Evolutionary conservation across 176 grass and related monocot genomes (phyloP), one percentile per base, ranked within the genome.

Genomic region (Rhynchospora pubera): DNA sequence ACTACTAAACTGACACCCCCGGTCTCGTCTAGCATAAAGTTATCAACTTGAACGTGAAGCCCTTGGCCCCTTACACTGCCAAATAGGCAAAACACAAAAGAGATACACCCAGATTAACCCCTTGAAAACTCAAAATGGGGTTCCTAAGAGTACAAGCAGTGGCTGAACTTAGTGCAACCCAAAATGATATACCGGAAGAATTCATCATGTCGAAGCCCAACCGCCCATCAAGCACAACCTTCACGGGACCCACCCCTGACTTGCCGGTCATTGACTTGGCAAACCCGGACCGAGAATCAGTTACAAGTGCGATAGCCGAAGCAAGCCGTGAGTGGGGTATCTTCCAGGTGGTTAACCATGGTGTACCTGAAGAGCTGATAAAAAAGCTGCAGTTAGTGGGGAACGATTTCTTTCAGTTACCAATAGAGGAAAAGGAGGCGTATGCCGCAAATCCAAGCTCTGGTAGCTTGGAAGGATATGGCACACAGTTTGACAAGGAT

Each of bases 281-380:
- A 4, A 18, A 9, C 26, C 56, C 39, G 2, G 78, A 58, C 53
- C 2, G 53, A 9, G 61, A 28, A 21, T 24, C 42, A 21, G 32
- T 69, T 28, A 57, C n/a, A 19, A n/a, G 14, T 5, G 84, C 84
- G 3, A 77, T 85, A 28, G 13, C 47, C n/a, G 15, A 30, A 1
- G 84, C 84, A 34, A 80, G 64, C 51, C 8, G 44, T 50, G 74
- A 85, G 16, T 85, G 74, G 84, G 84, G 84, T 2, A 66, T 85
- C 74, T 67, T 85, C 84, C 84, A 80, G 75, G 75, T 66, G 61
- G 84, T 85, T 51, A 85, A 86, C 77, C 84, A 86, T 62, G 74
- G 84, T 13, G 61, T 85, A 61, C 9, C 9, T 2, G 34, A 63
- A 12, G 78, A 16, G 52, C 22, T 79, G 84, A 7, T 74, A 9